Base-by-base conservation (phyloP, 352 stramenopile species). In the Phytophthora capsici region DNA sequence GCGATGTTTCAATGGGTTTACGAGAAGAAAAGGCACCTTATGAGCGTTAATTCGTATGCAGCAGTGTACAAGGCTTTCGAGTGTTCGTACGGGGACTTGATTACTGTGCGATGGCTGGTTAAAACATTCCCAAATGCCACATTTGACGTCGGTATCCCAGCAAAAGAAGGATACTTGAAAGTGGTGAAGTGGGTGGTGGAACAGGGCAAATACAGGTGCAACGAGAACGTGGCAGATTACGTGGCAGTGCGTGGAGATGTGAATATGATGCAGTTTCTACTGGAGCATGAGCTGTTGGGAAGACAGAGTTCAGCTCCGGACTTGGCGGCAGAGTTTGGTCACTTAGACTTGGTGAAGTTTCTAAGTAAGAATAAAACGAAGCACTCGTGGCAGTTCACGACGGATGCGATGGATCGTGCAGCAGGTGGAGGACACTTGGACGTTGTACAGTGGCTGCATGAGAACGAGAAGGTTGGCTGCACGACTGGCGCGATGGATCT, bases 401-500 rank as follows among this genome's bases (percentile, higher is more conserved):
- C n/a, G 16, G 17, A 16, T 52, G 55, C 44, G 3, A 41, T 63
- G 20, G 44, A 55, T 55, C 25, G 32, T 22, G 44, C 55, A 22
- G 55, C 55, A 23, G 7, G 10, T 16, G 30, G 22, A 7, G 55
- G 55, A 1, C 55, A 55, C 32, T 25, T 64, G 9, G 23, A 64
- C 5, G 36, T 57, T 20, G 23, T 64, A n/a, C 20, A 23, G 19
- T 51, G 52, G 52, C 9, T 60, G 17, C 34, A 49, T 19, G 51
- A 38, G 6, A 45, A 43, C 22, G 20, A 36, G 17, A 36, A 34
- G 1, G 25, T 48, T 19, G 37, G 44, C 13, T 63, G 44, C 17
- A 63, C 34, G 13, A 49, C 44, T 30, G 16, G 16, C 20, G 56
- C 56, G 6, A 57, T 63, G 55, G 55, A 63, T 19, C 4, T 17